Evolutionary conservation across 2,329 filamentous ascomycete genomes (phyloP).

Genomic region (Phyllosticta ampelicida): DNA sequence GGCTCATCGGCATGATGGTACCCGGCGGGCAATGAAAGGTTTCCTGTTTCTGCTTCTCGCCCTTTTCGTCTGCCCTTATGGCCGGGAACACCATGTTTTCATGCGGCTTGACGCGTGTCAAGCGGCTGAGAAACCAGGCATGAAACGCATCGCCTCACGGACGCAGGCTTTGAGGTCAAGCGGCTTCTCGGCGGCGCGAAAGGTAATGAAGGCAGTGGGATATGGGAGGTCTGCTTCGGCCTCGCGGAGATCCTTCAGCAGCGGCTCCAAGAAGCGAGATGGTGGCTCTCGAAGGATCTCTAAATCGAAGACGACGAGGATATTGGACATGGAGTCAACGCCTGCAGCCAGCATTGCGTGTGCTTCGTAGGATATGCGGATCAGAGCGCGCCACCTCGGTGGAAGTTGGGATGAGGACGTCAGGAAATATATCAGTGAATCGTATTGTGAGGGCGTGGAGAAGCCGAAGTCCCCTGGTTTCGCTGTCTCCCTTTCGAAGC

Average conservation of each 20-base stretch:
- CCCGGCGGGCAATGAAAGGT: slow-evolving; percentile 12
- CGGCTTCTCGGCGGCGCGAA: slow-evolving; percentile 26
- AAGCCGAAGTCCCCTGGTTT: background rate
- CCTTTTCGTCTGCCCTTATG: slow-evolving; percentile 13
- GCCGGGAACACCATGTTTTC: background rate
- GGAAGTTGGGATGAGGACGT: slow-evolving; percentile 3
- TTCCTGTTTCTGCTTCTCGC: background rate
- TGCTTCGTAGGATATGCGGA: slow-evolving; percentile 12
- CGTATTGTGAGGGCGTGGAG: background rate
- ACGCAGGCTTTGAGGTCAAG: slow-evolving; percentile 45
- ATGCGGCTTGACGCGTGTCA: slow-evolving; percentile 20
- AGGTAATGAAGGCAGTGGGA: background rate
- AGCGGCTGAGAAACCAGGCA: slow-evolving; percentile 33
- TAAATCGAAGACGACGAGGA: slow-evolving; percentile 11
- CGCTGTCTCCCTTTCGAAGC: background rate
- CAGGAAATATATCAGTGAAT: background rate
- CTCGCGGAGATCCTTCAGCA: slow-evolving; percentile 5
- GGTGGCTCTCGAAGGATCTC: slow-evolving; percentile 11
- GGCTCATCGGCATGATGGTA: slow-evolving; percentile 13
- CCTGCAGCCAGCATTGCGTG: slow-evolving; percentile 13
- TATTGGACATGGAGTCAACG: slow-evolving; percentile 12
- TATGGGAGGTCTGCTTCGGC: background rate
- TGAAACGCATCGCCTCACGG: slow-evolving; percentile 45
- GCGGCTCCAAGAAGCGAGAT: background rate
- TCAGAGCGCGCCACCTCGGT: slow-evolving; percentile 1